Evolutionary conservation across 352 stramenopile genomes (phyloP).

Genomic region (Elongisporangium prolatum): DNA sequence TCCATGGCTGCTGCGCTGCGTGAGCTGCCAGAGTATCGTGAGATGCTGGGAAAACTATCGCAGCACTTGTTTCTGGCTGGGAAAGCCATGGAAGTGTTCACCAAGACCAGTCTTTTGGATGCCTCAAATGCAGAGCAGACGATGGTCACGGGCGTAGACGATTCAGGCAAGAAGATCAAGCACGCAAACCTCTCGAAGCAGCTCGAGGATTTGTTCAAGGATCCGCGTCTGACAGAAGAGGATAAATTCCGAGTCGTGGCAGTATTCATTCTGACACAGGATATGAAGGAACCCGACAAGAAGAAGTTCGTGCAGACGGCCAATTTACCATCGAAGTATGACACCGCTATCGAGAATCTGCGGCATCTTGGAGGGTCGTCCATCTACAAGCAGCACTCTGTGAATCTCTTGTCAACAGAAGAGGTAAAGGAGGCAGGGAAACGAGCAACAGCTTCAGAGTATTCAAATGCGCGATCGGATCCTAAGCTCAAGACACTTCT

Average conservation of each 20-base stretch:
- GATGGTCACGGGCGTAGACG: constrained; percentile 92
- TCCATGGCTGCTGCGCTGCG: constrained; percentile 92
- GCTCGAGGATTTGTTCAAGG: constrained; percentile 85
- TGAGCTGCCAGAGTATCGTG: constrained; percentile 92
- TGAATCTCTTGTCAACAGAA: constrained; percentile 42
- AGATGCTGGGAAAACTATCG: constrained; percentile 93
- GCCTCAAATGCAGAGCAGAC: constrained; percentile 94
- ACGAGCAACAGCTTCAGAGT: constrained; percentile 58
- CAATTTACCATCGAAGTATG: constrained; percentile 65
- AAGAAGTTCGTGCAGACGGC: constrained; percentile 83
- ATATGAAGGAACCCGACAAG: constrained; percentile 85
- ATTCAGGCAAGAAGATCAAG: constrained; percentile 90
- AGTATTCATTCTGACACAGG: constrained; percentile 93
- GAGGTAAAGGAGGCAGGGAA: constrained; percentile 66
- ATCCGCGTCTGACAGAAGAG: constrained; percentile 67
- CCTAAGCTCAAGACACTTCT: constrained; percentile 66
- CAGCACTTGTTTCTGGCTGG: constrained; percentile 94
- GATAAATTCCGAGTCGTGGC: constrained; percentile 89
- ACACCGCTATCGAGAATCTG: constrained; percentile 66
- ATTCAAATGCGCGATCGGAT: constrained; percentile 77
- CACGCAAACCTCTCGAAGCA: constrained; percentile 76
- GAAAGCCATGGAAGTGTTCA: constrained; percentile 94
- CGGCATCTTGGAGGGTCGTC: constrained; percentile 35
- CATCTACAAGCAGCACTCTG: constrained; percentile 69
- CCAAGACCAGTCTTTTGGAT: constrained; percentile 81